phyloP scores from a whole-genome alignment of 768 basidiomycete genomes.

The Gloeopeniophorella convolvens region DNA sequence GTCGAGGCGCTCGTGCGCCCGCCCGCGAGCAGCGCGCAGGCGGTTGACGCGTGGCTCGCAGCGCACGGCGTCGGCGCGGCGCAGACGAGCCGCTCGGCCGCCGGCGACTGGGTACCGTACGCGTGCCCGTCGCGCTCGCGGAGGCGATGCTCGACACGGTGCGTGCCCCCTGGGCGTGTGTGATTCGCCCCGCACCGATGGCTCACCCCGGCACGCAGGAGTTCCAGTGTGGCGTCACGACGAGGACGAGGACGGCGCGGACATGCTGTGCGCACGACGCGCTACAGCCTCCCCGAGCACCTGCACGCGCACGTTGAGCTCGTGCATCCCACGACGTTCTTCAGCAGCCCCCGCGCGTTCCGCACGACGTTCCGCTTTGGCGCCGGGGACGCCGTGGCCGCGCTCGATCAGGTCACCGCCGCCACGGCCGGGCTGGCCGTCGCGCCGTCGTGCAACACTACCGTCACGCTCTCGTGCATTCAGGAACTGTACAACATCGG shows the following conservation, averaged over 20 bases:
- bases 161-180: too few relatives aligned
- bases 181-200: too few relatives aligned
- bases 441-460: conserved; percentile 24
- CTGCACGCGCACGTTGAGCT: conserved; percentile 58
- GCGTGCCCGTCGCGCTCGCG: conserved; percentile 48
- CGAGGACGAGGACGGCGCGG: conserved; percentile 43
- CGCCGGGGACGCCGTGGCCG: conserved; percentile 4
- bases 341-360: conserved; percentile 41
- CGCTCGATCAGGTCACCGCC: background rate
- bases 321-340: conserved; percentile 68
- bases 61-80: conserved; percentile 44
- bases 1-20: conserved; percentile 59
- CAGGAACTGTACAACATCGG: conserved; percentile 30
- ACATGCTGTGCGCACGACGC: conserved; percentile 52
- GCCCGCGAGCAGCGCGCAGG: conserved; percentile 41
- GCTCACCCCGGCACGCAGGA: conserved; percentile 40
- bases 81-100: conserved; percentile 45
- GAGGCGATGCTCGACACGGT: conserved; percentile 72
- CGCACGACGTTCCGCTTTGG: conserved; percentile 34
- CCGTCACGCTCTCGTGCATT: conserved; percentile 31
- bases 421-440: conserved; percentile 24
- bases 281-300: conserved; percentile 57
- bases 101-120: conserved; percentile 66
- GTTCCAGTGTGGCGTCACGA: conserved; percentile 58
- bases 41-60: conserved; percentile 57